These are phyloP conservation scores for Fusarium sp. DNA, from an alignment of 2,329 filamentous ascomycete genomes.

Conservation along the genomic window DNA sequence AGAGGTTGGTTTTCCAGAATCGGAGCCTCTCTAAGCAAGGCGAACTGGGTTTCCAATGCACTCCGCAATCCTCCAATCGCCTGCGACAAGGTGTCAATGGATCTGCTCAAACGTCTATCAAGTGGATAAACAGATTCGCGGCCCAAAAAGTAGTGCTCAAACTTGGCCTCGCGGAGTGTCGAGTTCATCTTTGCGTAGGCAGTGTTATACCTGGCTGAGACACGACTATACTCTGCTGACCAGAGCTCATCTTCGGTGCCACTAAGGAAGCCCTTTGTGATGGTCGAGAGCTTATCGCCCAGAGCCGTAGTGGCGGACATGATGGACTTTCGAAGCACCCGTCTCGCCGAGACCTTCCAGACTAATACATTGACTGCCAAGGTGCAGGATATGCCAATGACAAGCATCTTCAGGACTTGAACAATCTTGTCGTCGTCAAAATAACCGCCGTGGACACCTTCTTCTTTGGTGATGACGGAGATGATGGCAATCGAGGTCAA, in stretches of 20 bases:
- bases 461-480: constrained; percentile 90
- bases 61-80: constrained; percentile 91
- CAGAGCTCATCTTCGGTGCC: constrained; percentile 83
- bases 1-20: constrained; percentile 27
- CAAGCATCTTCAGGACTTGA: constrained; percentile 84
- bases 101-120: constrained; percentile 83
- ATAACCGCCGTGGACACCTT: constrained; percentile 82
- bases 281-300: constrained; percentile 83
- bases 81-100: constrained; percentile 86
- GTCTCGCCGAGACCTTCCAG: constrained; percentile 82
- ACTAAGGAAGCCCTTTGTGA: constrained; percentile 85
- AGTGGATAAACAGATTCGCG: constrained; percentile 82
- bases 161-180: constrained; percentile 85
- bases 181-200: constrained; percentile 79
- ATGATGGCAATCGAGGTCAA: constrained; percentile 90
- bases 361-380: constrained; percentile 81
- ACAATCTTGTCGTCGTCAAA: constrained; percentile 85
- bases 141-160: constrained; percentile 87
- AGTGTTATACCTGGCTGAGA: constrained; percentile 72
- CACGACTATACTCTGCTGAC: constrained; percentile 72
- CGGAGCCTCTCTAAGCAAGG: constrained; percentile 76
- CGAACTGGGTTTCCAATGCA: constrained; percentile 90
- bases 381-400: constrained; percentile 80
- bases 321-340: constrained; percentile 78
- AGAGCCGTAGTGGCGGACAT: constrained; percentile 78